Base-by-base conservation (phyloP, 1,139 yeast species). In the Eremothecium coryli region DNA sequence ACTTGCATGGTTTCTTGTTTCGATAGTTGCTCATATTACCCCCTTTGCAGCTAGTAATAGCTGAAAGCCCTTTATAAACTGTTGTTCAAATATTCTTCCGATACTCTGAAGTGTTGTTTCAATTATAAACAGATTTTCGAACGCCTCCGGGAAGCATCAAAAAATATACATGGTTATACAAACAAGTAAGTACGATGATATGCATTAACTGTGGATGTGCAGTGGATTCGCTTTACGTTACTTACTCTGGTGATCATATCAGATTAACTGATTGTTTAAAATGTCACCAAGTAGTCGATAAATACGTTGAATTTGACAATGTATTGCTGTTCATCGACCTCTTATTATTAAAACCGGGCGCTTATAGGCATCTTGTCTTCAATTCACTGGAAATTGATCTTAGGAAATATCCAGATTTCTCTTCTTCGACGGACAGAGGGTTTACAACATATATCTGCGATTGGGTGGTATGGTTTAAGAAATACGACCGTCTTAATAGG, bases 231-330 rank as follows among this genome's bases (percentile, higher is more conserved):
- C 68, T 88, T 26, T 88, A 73, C 60, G 76, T 81, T 16, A 69
- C 68, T 42, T 86, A 82, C 58, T 73, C 90, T 29, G 78, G 80
- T 37, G 76, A 79, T 32, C 88, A 86, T 48, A 82, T 88, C 33
- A 75, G 82, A 43, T 68, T 86, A 32, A 79, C 95, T 1, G 77
- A 79, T 29, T 90, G 99, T 49, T 65, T 74, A 1, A 56, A 62
- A 18, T 90, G 99, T 55, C 69, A 72, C 29, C 64, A 68, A 36
- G 75, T 82, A 12, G 94, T 90, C 2, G 99, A 90, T 59, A 81
- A 82, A 54, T 90, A 93, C 59, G 80, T 90, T 26, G 99, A 90
- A 54, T 81, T 77, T 46, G 99, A 90, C 56, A 72, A 76, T 36
- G 93, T 88, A 14, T 64, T 90, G 2, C 62, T 90, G 18, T 82